A percentile compares a stretch with the other conserved stretches of the same genome.
Evolutionary conservation across 192 early-diverging fungal genomes (phyloP).

Genomic region (Dimargaris xerosporica): DNA sequence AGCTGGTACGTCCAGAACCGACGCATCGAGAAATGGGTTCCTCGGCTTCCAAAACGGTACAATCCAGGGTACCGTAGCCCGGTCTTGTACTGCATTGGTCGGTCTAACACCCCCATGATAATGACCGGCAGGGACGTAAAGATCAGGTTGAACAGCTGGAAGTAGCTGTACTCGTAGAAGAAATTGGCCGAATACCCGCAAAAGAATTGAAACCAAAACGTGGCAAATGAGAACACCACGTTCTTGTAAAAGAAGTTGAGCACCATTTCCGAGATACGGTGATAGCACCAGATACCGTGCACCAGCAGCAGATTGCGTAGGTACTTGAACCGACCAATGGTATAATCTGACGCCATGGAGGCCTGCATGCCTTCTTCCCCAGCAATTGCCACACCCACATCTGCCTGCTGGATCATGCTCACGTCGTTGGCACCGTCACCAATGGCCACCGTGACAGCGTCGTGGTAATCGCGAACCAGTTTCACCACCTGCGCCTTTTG

Average conservation of each 20-base stretch:
- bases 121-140: constrained; percentile 52
- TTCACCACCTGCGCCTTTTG: constrained; percentile 94
- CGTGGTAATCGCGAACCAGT: constrained; percentile 62
- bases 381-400: constrained; percentile 64
- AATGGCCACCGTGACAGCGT: constrained; percentile 50
- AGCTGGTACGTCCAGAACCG: constrained; percentile 76
- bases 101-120: constrained; percentile 37
- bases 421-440: constrained; percentile 85
- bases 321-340: constrained; percentile 84
- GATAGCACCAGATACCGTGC: constrained; percentile 85
- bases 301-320: constrained; percentile 74
- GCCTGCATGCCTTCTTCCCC: constrained; percentile 83
- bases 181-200: constrained; percentile 81
- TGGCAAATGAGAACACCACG: constrained; percentile 78
- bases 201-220: constrained; percentile 91
- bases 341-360: constrained; percentile 87
- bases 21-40: constrained; percentile 64
- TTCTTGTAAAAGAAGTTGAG: constrained; percentile 97
- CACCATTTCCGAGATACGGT: constrained; percentile 77
- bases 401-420: constrained; percentile 92
- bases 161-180: constrained; percentile 87
- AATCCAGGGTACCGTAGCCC: constrained; percentile 41
- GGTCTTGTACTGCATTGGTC: constrained; percentile 27
- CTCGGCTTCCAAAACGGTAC: constrained; percentile 73
- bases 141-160: constrained; percentile 74